Base-by-base conservation (phyloP, 805 yeast genomes). In the Candida cerambycidarum region DNA sequence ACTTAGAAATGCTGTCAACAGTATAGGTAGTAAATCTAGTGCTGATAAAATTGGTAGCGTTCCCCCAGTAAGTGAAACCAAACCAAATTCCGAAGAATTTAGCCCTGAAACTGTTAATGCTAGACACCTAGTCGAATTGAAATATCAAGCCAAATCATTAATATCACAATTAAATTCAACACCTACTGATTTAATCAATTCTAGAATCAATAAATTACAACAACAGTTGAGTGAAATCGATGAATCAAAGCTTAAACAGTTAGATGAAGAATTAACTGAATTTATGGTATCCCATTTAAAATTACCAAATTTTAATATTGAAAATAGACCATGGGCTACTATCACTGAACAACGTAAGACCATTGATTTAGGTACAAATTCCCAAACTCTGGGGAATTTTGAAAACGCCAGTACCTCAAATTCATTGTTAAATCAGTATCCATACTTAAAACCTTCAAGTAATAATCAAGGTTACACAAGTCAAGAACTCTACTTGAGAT, bases 401-500 rank as follows among this genome's bases (percentile, higher is more conserved):
- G 30, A n/a, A n/a, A 27, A 34, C 12, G 38, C 46, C 25, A 67
- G 71, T 4, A 55, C 70, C 6, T 55, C 63, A 11, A 58, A 56
- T 41, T 58, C 67, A 24, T 54, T 54, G 39, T 54, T 59, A 27
- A 55, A 47, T 32, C 50, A 63, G 37, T 83, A 73, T 60, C 93
- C 96, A 37, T 75, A 76, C 48, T 72, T 89, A 46, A 74, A 75
- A 39, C 80, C 82, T 29, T 76, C 92, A 0, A 69, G 77, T 7
- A 73, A 70, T 31, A 72, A 73, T 44, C 81, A 79, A 60, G 80
- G 90, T 30, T 90, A 87, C 62, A 76, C 95, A 1, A 64, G 71
- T 31, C 89, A 87, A 53, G 97, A 90, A 62, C 73, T 89, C 38
- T 82, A 76, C 49, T 69, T 87, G 48, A 81, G 97, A 58, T 84